phyloP scores from a whole-genome alignment of 164 flowering plant genomes.

The Aristolochia californica region DNA sequence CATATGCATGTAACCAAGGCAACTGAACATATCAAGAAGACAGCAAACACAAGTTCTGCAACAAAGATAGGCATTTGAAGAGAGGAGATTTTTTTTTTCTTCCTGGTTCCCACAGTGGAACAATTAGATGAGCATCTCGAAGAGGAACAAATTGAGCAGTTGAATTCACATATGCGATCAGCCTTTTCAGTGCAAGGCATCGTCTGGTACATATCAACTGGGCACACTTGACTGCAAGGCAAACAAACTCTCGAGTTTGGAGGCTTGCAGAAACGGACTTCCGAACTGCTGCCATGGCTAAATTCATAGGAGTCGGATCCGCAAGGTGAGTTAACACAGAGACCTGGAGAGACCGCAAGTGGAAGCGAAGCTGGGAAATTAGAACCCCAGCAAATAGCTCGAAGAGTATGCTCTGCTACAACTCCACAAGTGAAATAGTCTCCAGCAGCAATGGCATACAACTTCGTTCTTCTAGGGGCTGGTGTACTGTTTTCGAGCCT shows the following conservation, averaged over 20 bases:
- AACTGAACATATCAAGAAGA: conserved; percentile 44
- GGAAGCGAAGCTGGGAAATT: conserved; percentile 75
- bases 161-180: conserved; percentile 54
- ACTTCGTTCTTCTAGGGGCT: conserved; percentile 43
- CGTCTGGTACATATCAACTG: conserved; percentile 52
- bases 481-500: conserved; percentile 45
- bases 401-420: conserved; percentile 46
- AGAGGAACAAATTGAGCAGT: conserved; percentile 60
- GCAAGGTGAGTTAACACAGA: conserved; percentile 51
- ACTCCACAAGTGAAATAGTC: conserved; percentile 90
- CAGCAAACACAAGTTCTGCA: conserved; percentile 61
- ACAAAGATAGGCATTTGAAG: conserved; percentile 62
- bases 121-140: conserved; percentile 52
- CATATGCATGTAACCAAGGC: conserved; percentile 49
- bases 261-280: conserved; percentile 33
- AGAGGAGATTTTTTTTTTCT: conserved; percentile 38
- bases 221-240: conserved; percentile 61
- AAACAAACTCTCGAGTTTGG: conserved; percentile 43
- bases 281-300: conserved; percentile 20
- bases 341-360: conserved; percentile 66
- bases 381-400: conserved; percentile 75
- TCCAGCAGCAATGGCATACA: conserved; percentile 75
- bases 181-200: conserved; percentile 31
- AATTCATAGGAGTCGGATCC: conserved; percentile 42
- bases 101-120: conserved; percentile 24